These are phyloP conservation scores for Xylaria digitata DNA, from an alignment of 2,329 filamentous ascomycete genomes.

Conservation along the genomic window DNA sequence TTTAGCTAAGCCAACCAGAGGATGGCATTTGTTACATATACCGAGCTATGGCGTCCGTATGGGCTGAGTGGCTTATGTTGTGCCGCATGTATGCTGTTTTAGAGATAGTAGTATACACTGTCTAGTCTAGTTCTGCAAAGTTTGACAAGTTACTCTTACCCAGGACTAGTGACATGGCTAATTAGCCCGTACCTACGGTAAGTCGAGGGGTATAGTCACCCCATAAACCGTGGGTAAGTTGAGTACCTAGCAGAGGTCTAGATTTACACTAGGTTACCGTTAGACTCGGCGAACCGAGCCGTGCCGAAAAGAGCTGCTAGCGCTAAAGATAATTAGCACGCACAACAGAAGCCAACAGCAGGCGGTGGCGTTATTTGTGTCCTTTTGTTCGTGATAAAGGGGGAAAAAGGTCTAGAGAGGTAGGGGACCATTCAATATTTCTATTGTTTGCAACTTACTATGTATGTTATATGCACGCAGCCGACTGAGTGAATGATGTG, in stretches of 20 bases:
- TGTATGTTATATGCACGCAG: conserved; percentile 3
- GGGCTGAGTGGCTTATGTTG: conserved; percentile 2
- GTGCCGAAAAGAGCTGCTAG: conserved; percentile 12
- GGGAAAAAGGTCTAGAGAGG: no score
- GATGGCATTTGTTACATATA: not conserved
- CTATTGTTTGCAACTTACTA: not conserved
- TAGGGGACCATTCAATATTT: not conserved
- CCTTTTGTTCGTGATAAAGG: not conserved
- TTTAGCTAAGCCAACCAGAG: not conserved
- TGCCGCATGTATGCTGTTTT: conserved; percentile 1
- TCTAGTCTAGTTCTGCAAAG: conserved; percentile 13
- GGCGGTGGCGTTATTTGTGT: not conserved
- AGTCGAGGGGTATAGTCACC: not conserved
- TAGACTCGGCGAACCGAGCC: conserved; percentile 1
- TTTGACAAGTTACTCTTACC: conserved; percentile 5
- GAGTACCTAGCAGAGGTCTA: not conserved
- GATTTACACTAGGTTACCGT: conserved; percentile 8
- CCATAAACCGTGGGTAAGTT: not conserved
- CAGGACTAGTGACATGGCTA: not conserved
- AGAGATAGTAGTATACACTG: not conserved
- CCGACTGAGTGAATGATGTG: conserved; percentile 12
- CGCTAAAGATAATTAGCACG: not conserved
- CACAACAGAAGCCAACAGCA: not conserved
- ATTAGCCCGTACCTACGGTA: conserved; percentile 1
- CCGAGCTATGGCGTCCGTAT: conserved; percentile 1